Evolutionary conservation across 2,329 filamentous ascomycete species (phyloP).

Genomic region (Penicillium sp.): DNA sequence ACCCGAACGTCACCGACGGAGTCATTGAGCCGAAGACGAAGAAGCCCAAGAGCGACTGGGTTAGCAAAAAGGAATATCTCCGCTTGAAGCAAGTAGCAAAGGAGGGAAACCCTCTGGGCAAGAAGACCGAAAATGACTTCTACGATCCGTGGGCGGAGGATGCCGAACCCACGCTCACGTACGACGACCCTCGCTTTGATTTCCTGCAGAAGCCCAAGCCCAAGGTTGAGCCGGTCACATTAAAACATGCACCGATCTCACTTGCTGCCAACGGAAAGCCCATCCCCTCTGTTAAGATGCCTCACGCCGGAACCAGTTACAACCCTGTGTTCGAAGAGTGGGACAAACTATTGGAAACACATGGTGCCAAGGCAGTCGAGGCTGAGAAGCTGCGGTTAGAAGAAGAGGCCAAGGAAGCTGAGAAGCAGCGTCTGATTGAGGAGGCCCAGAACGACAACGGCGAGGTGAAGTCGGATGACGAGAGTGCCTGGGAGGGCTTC

Average conservation of each 20-base stretch:
- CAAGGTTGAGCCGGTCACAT: constrained; percentile 70
- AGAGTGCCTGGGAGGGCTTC: constrained; percentile 87
- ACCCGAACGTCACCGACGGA: constrained; percentile 69
- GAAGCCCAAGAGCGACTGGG: constrained; percentile 72
- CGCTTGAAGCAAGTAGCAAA: constrained; percentile 77
- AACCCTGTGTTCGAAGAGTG: constrained; percentile 89
- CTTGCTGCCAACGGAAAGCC: constrained; percentile 78
- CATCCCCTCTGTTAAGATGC: constrained; percentile 74
- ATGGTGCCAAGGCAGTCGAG: constrained; percentile 76
- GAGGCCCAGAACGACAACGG: constrained; percentile 75
- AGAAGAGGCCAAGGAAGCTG: constrained; percentile 64
- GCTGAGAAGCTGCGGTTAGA: constrained; percentile 72
- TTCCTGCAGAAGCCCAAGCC: constrained; percentile 67
- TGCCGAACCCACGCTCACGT: constrained; percentile 42
- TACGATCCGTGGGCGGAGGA: constrained; percentile 77
- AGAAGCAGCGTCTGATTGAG: constrained; percentile 67
- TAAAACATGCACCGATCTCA: constrained; percentile 75
- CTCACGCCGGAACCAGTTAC: constrained; percentile 82
- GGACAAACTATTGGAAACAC: constrained; percentile 69
- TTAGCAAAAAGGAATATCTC: constrained; percentile 80
- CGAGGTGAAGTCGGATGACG: constrained; percentile 75
- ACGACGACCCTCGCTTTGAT: constrained; percentile 56
- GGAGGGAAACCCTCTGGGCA: constrained; percentile 52
- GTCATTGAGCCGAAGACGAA: constrained; percentile 67
- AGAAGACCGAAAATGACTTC: constrained; percentile 56